Evolutionary conservation across 2,329 filamentous ascomycete genomes (phyloP), one percentile per base, ranked within the genome.

Genomic region (Fusarium piperis): DNA sequence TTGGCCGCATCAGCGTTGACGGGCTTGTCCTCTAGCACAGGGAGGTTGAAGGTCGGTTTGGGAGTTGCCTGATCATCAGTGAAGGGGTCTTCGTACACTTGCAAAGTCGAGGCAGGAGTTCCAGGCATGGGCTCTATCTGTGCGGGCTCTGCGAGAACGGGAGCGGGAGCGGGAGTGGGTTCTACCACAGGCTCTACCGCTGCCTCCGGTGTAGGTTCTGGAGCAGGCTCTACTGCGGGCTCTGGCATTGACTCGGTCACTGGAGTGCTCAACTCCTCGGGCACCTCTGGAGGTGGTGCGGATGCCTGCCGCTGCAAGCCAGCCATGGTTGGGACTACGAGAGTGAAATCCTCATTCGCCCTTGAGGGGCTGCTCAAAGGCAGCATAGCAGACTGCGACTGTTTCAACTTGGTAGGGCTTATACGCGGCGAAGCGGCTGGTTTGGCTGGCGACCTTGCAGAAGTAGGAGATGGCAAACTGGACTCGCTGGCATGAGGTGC

Each of bases 21-120:
- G 1, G 89, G 85, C 72, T 84, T 88, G 70, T 91, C 89, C 72
- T 89, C 89, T 5, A 91, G 80, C 6, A 90, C 89, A 7, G 87
- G 84, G 0, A 80, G 79, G 30, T 79, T 83, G n/a, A 85, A 79
- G 3, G 80, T 78, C 2, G 86, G 84, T 59, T 84, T 84, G 1
- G 87, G 82, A 2, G 84, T 83, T 8, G 82, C 74, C 52, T 87
- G 82, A 23, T 87, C 83, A 39, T 83, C 83, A 8, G 84, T 86
- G 65, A 89, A 87, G 2, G 89, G 89, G 69, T 92, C 89, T 73
- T 91, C 90, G 67, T 90, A 91, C 1, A 91, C 89, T 72, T 89
- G 84, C 15, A 90, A 76, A 2, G 56, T 64, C 18, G 58, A 65
- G 20, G 59, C 53, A 10, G 68, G 63, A 16, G 68, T 62, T 64